Evolutionary conservation across 768 basidiomycete species (phyloP).

Genomic region (Tephrocybe sp.): DNA sequence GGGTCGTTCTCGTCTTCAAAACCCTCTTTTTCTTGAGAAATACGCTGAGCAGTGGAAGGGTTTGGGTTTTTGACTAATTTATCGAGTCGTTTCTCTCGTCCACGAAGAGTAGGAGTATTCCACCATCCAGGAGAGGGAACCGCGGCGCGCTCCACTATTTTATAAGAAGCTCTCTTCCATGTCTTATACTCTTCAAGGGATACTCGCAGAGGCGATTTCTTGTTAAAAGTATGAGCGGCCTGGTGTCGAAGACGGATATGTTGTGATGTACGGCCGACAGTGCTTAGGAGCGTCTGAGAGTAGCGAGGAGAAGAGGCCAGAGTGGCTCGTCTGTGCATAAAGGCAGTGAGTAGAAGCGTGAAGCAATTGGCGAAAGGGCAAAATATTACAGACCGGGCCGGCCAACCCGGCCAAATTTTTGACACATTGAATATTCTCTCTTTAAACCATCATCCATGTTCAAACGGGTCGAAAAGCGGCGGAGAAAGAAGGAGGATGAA

Average conservation of each 20-base stretch:
- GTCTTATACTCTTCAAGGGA: constrained; percentile 10
- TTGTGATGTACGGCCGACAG: not conserved
- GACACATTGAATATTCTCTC: not conserved
- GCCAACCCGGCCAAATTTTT: constrained; percentile 6
- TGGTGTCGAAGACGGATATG: not conserved
- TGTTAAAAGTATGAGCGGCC: not conserved
- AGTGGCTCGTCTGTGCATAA: constrained; percentile 12
- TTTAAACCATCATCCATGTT: constrained; percentile 57
- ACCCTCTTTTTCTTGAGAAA: constrained; percentile 17
- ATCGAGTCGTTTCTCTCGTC: constrained; percentile 37
- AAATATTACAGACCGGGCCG: constrained; percentile 20
- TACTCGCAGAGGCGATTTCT: not conserved
- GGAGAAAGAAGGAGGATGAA: constrained; percentile 58
- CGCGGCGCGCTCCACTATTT: constrained; percentile 33
- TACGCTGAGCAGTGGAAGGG: constrained; percentile 7
- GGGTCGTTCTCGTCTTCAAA: constrained; percentile 12
- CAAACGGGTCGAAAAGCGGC: constrained; percentile 74
- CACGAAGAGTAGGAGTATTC: constrained; percentile 33
- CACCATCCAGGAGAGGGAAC: constrained; percentile 34
- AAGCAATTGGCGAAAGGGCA: constrained; percentile 1
- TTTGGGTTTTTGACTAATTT: constrained; percentile 10
- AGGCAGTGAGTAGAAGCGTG: not conserved
- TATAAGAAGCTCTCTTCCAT: constrained; percentile 23
- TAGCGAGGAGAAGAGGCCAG: constrained; percentile 6
- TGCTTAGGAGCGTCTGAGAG: not conserved